Conservation (phyloP, 169 alveolate species). For the Plasmodium fragile region DNA sequence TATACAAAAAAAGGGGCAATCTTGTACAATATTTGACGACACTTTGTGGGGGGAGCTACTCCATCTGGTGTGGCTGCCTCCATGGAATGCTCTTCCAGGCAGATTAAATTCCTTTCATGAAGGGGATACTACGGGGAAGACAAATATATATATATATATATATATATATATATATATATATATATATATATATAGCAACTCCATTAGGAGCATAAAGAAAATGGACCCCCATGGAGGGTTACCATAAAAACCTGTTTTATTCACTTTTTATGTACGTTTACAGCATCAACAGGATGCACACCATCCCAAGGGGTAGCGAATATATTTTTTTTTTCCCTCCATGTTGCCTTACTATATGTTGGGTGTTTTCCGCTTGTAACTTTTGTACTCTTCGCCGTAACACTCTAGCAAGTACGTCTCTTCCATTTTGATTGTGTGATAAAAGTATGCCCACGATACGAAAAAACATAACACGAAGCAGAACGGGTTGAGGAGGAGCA, state of each 20-base stretch:
- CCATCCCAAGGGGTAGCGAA: not conserved
- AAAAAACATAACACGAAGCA: slow-evolving; percentile 26
- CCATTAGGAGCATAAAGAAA: not conserved
- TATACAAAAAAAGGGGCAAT: not conserved
- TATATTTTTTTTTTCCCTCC: not conserved
- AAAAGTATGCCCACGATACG: slow-evolving; percentile 44
- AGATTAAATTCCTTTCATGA: slow-evolving; percentile 12
- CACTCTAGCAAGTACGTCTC: slow-evolving; percentile 35
- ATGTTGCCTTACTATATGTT: slow-evolving; percentile 38
- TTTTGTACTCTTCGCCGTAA: slow-evolving; percentile 42
- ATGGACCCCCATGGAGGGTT: not conserved
- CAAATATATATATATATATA: too few relatives aligned
- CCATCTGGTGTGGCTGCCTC: not conserved
- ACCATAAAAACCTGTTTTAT: not conserved
- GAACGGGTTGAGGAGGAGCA: slow-evolving; percentile 3
- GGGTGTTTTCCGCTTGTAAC: slow-evolving; percentile 43
- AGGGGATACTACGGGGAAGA: slow-evolving; percentile 58
- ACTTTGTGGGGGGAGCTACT: not conserved
- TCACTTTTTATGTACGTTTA: not conserved
- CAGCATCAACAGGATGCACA: not conserved
- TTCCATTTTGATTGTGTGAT: slow-evolving; percentile 33
- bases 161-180: too few relatives aligned
- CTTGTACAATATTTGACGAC: not conserved
- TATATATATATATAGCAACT: too few relatives aligned
- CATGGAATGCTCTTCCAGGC: not conserved